These are phyloP conservation scores for Russula vinacea DNA, from an alignment of 768 basidiomycete genomes.

Conservation along the genomic window DNA sequence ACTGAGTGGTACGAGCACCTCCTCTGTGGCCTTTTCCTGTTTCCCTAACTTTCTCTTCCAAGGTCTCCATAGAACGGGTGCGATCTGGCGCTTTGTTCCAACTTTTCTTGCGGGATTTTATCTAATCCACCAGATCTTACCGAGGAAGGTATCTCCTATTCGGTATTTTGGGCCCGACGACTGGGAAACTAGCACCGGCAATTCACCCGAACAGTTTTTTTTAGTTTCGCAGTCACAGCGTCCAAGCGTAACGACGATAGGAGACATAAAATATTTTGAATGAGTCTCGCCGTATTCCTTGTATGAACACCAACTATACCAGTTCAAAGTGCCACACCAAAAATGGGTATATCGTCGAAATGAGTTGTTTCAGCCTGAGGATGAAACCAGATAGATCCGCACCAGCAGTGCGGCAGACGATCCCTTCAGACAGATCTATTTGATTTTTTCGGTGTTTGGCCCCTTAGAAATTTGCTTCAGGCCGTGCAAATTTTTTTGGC, in stretches of 20 bases:
- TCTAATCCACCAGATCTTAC: slow-evolving; percentile 17
- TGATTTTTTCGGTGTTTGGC: background rate
- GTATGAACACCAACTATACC: background rate
- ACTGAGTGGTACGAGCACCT: too few relatives aligned
- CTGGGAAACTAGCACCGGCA: background rate
- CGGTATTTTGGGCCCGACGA: slow-evolving; percentile 18
- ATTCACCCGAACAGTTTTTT: background rate
- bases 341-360: background rate
- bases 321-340: background rate
- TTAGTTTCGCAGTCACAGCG: background rate
- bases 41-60: background rate
- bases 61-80: too few relatives aligned
- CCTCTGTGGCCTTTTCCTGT: background rate
- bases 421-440: background rate
- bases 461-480: background rate
- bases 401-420: background rate
- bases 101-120: background rate
- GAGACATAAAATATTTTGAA: background rate
- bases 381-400: background rate
- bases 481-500: background rate
- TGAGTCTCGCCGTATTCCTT: background rate
- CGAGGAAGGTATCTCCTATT: slow-evolving; percentile 23
- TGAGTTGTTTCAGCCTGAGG: background rate
- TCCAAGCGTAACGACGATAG: background rate
- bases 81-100: background rate